Base-by-base conservation (phyloP, 768 basidiomycete species). In the Leccinum broughii region DNA sequence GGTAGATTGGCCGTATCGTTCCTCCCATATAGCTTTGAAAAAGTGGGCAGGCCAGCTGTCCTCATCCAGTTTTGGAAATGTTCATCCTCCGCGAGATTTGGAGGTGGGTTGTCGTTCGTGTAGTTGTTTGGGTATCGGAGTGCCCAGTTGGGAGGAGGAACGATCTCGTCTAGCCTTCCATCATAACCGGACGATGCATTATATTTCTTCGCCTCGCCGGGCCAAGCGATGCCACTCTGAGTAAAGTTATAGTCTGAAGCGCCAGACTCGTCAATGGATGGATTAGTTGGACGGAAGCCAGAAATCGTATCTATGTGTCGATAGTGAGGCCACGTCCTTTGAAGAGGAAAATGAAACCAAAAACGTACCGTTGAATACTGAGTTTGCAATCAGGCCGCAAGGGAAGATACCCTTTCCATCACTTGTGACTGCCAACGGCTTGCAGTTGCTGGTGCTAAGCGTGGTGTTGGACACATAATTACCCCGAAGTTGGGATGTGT, bases 61-160 rank as follows among this genome's bases (percentile, higher is more conserved):
- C 96, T 85, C 97, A 99, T 99, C 97, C 97, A 99, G 71, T 96
- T 95, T 76, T 98, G 96, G 80, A 99, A 98, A 68, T 92, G 95
- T 74, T 98, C 92, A 69, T 98, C 88, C 2, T 66, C 64, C 55
- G 79, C 77, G 37, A 98, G 78, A 70, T 97, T 77, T 2, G 94
- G 95, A 20, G 88, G 86, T 15, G 83, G 83, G 62, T 80, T 85
- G 5, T 75, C 74, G 1, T 76, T 70, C 4, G 85, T 86, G 76
- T 97, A 98, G 58, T 83, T 83, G 62, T 89, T 72, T 1, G 93
- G 93, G 77, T 80, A 98, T 57, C 81, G 82, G 34, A 73, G 69
- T 1, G 66, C 73, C 97, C 97, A 99, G 75, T 97, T 98, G 6
- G 97, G 97, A 30, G 97, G 97, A 6, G 96, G 96, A 0, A 90